Percentiles rank a stretch among this genome's conserved stretches.
Evolutionary conservation across 345 rosid genomes (phyloP).

Genomic region (Theobroma cacao): DNA sequence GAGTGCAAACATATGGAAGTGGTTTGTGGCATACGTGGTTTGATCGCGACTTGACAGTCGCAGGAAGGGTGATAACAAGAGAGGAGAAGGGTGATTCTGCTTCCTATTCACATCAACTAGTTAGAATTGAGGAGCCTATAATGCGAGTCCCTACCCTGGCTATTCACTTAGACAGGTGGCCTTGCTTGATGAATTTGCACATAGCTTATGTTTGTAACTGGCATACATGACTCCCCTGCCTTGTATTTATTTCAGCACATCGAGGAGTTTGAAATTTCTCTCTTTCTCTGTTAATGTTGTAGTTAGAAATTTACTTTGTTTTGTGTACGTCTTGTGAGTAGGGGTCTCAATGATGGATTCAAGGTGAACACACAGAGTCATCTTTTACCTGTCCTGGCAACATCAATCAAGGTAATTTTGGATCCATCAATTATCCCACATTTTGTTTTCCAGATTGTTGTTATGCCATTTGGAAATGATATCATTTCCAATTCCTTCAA

Average conservation of each 20-base stretch:
- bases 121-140: conserved; percentile 80
- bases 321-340: conserved; percentile 25
- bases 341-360: conserved; percentile 89
- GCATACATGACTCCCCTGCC: neutral
- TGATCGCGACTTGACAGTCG: conserved; percentile 94
- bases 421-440: neutral
- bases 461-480: neutral
- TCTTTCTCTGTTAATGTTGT: neutral
- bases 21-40: conserved; percentile 99
- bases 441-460: neutral
- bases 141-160: conserved; percentile 94
- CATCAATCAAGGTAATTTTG: conserved; percentile 69
- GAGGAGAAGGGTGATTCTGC: conserved; percentile 54
- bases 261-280: neutral
- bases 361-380: conserved; percentile 87
- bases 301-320: neutral
- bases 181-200: neutral
- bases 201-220: neutral
- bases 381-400: conserved; percentile 85
- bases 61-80: conserved; percentile 78
- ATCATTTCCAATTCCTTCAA: neutral
- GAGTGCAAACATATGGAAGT: conserved; percentile 92
- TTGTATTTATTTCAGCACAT: conserved; percentile 5
- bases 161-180: conserved; percentile 88
- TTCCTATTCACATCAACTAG: conserved; percentile 65